Base-by-base conservation (phyloP, 352 stramenopile species). In the Bremia lactucae region DNA sequence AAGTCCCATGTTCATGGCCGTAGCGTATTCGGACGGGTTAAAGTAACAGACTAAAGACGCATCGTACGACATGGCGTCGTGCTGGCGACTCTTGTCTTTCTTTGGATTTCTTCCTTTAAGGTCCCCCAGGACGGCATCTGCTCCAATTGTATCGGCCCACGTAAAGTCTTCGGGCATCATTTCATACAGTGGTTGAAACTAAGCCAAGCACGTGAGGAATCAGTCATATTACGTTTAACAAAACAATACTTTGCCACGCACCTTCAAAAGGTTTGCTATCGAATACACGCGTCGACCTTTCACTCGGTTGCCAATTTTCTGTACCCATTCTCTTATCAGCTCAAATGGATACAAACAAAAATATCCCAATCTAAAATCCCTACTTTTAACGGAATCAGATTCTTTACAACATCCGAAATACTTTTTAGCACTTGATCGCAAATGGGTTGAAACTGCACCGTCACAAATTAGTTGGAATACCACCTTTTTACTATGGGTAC, bases 31-130 rank as follows among this genome's bases (percentile, higher is more conserved):
- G 28, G 58, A 83, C 31, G 74, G 74, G 34, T 86, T 89, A 43
- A 87, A 89, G 40, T 85, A 87, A 23, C 68, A 76, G 42, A 81
- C 61, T 34, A 86, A 65, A 5, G 71, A 81, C 34, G 77, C 63
- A 23, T 87, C 77, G 55, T 86, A 89, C 46, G 73, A 69, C 49
- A 81, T 52, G 39, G 11, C 50, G 20, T 31, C 61, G n/a, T n/a
- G 20, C 31, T 56, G 47, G 8, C 57, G 62, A 21, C 25, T 58
- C 46, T 75, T 84, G 26, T 72, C 52, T 36, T 81, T 83, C 34
- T 65, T 62, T 36, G 66, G 65, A 21, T 59, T 70, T 28, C 60
- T 56, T 4, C 51, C 46, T 39, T 78, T 83, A 25, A 70, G 77
- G 23, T 77, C 60, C 18, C 65, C 60, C 36, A 70, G 64, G 3